Evolutionary conservation across 768 basidiomycete species (phyloP).

Genomic region (Mycena filopes): DNA sequence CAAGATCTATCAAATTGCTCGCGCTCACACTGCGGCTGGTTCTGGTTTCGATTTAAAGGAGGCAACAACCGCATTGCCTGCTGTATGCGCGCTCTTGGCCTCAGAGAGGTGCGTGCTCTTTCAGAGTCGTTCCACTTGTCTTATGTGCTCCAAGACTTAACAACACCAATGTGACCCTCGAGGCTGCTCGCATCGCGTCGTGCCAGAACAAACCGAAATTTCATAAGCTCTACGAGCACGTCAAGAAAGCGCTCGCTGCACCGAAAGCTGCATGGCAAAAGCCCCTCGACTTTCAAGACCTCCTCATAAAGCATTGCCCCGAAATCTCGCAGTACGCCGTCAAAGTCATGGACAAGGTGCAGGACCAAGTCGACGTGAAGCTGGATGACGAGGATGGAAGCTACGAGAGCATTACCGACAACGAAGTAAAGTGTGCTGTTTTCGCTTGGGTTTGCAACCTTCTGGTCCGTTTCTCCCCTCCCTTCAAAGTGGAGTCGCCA

Average conservation of each 20-base stretch:
- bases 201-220: slow-evolving; percentile 26
- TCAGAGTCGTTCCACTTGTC: background rate
- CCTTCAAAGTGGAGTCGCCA: background rate
- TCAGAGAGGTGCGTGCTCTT: slow-evolving; percentile 22
- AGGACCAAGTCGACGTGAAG: slow-evolving; percentile 35
- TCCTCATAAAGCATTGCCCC: slow-evolving; percentile 43
- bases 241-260: slow-evolving; percentile 18
- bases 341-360: slow-evolving; percentile 48
- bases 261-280: slow-evolving; percentile 6
- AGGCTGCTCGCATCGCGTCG: slow-evolving; percentile 28
- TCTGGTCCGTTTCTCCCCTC: slow-evolving; percentile 43
- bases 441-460: slow-evolving; percentile 60
- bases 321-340: slow-evolving; percentile 31
- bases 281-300: slow-evolving; percentile 38
- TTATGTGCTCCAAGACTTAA: slow-evolving; percentile 22
- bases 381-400: slow-evolving; percentile 40
- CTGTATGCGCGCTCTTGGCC: slow-evolving; percentile 30
- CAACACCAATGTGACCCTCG: slow-evolving; percentile 28
- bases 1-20: slow-evolving; percentile 6
- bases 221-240: slow-evolving; percentile 14
- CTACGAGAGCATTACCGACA: slow-evolving; percentile 34
- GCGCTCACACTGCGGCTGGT: slow-evolving; percentile 18
- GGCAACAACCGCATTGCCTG: slow-evolving; percentile 15
- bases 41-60: slow-evolving; percentile 32
- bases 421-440: slow-evolving; percentile 49